phyloP scores from a whole-genome alignment of 441 rosid species.

The Pelargonium fulgidum region DNA sequence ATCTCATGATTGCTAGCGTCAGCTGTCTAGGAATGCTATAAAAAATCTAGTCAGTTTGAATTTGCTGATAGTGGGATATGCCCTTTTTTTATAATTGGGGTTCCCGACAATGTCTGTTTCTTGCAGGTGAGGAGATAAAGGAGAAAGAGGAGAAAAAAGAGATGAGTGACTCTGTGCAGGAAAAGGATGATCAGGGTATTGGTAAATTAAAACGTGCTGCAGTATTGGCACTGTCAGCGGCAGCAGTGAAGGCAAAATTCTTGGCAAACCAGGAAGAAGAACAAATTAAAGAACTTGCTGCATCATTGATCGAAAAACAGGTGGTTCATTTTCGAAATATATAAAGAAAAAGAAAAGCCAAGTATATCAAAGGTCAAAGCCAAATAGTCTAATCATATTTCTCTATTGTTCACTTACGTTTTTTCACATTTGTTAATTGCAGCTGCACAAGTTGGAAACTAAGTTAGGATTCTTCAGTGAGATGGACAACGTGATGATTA shows the following conservation, averaged over 20 bases:
- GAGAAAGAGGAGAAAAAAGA: constrained; percentile 32
- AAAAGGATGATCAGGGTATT: constrained; percentile 38
- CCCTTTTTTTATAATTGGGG: neutral
- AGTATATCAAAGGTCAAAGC: neutral
- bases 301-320: constrained; percentile 81
- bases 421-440: constrained; percentile 22
- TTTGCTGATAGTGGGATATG: neutral
- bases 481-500: constrained; percentile 55
- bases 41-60: neutral
- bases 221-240: constrained; percentile 74
- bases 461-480: constrained; percentile 78
- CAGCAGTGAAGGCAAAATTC: constrained; percentile 89
- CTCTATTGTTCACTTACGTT: constrained; percentile 7
- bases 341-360: neutral
- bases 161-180: constrained; percentile 36
- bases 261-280: constrained; percentile 85
- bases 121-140: constrained; percentile 37
- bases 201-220: constrained; percentile 72
- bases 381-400: neutral
- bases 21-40: neutral
- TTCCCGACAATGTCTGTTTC: constrained; percentile 11
- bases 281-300: constrained; percentile 65
- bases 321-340: constrained; percentile 25
- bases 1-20: neutral
- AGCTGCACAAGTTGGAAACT: constrained; percentile 81